Evolutionary conservation across 2,329 filamentous ascomycete genomes (phyloP).

Genomic region (Calycina marina): DNA sequence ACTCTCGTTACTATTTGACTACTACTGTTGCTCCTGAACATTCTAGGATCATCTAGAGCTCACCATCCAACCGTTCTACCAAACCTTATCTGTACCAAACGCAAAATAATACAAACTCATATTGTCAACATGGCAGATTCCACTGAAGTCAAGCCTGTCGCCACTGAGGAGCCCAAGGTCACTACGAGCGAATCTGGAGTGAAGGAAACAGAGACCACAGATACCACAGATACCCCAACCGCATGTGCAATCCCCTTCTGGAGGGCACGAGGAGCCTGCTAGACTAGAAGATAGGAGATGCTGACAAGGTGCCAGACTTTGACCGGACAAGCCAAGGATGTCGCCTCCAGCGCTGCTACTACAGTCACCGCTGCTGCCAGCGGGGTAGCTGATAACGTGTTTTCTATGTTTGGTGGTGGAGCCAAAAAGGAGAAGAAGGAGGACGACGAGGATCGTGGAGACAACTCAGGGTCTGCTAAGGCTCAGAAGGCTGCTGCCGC

Average conservation of each 20-base stretch:
- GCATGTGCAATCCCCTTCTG: neutral
- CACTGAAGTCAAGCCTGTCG: conserved; percentile 19
- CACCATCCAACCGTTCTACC: too few relatives aligned
- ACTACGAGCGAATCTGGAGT: conserved; percentile 18
- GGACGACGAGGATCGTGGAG: conserved; percentile 63
- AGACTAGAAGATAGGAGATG: conserved; percentile 1
- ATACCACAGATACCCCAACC: neutral
- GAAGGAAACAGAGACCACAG: too few relatives aligned
- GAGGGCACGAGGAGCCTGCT: neutral
- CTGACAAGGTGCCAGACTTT: conserved; percentile 16
- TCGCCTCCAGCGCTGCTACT: conserved; percentile 24
- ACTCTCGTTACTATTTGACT: too few relatives aligned
- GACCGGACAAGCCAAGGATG: conserved; percentile 22
- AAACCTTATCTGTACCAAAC: neutral
- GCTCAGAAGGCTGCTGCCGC: conserved; percentile 44
- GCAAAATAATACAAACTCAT: neutral
- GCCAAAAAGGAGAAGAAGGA: conserved; percentile 94
- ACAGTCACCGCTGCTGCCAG: conserved; percentile 27
- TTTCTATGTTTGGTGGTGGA: conserved; percentile 97
- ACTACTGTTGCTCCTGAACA: too few relatives aligned
- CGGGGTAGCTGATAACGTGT: conserved; percentile 48
- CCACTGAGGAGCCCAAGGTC: conserved; percentile 30
- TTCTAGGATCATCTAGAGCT: too few relatives aligned
- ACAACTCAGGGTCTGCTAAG: conserved; percentile 81
- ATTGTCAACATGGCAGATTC: neutral